A percentile compares a stretch with the other conserved stretches of the same genome.
phyloP scores from a whole-genome alignment of 2,329 filamentous ascomycete genomes.

The Pseudogymnoascus sp. region DNA sequence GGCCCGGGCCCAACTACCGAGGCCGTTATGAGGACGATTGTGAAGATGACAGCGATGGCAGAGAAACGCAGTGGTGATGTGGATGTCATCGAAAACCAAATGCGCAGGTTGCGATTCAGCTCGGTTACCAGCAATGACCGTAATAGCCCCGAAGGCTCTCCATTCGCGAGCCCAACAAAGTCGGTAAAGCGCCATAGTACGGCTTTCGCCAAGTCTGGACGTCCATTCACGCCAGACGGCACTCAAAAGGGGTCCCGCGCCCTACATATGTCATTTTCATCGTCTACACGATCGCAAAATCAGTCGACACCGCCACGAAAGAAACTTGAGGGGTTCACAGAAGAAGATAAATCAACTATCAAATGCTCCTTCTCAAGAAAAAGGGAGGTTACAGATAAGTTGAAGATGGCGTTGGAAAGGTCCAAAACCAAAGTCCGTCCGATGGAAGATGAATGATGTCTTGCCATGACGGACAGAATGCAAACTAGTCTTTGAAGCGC shows the following conservation, averaged over 20 bases:
- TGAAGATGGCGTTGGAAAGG: conserved; percentile 31
- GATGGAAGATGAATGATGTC: conserved; percentile 21
- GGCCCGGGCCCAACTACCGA: conserved; percentile 67
- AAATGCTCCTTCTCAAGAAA: conserved; percentile 46
- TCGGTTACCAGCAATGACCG: conserved; percentile 17
- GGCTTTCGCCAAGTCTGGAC: conserved; percentile 21
- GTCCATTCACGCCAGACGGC: conserved; percentile 26
- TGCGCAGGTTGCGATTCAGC: conserved; percentile 59
- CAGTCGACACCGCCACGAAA: conserved; percentile 39
- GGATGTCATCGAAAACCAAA: conserved; percentile 78
- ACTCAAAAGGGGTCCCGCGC: conserved; percentile 19
- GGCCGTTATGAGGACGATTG: conserved; percentile 82
- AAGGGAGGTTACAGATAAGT: conserved; percentile 42
- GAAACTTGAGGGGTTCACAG: conserved; percentile 53
- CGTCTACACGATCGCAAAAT: conserved; percentile 19
- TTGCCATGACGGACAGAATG: background rate
- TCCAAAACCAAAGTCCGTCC: conserved; percentile 23
- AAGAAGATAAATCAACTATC: conserved; percentile 48
- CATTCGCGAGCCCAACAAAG: conserved; percentile 28
- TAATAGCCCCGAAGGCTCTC: conserved; percentile 33
- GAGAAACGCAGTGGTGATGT: conserved; percentile 88
- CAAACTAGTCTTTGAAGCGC: background rate
- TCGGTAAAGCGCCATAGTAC: conserved; percentile 18
- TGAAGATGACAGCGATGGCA: conserved; percentile 85
- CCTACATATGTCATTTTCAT: conserved; percentile 24